Conservation (phyloP, 129 eudicot genomes). For the Calendula officinalis region DNA sequence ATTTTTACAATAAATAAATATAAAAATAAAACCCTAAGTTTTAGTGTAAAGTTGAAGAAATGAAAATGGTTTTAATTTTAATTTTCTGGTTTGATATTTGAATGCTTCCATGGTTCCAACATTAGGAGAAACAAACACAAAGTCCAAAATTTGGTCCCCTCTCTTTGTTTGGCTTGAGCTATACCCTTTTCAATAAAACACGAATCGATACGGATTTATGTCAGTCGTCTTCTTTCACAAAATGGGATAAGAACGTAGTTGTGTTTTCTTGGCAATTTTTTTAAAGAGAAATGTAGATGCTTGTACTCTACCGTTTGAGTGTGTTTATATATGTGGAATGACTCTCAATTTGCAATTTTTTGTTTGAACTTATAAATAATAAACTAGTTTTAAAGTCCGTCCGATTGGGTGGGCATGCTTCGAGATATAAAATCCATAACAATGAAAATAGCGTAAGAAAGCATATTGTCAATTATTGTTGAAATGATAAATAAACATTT, state of each 20-base stretch:
- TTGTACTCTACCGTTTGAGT: too few relatives aligned
- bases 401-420: too few relatives aligned
- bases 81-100: background rate
- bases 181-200: conserved; percentile 15
- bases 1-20: conserved; percentile 3
- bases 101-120: conserved; percentile 35
- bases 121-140: conserved; percentile 26
- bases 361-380: too few relatives aligned
- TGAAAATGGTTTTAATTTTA: background rate
- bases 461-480: too few relatives aligned
- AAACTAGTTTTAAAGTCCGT: too few relatives aligned
- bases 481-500: too few relatives aligned
- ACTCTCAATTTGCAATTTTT: too few relatives aligned
- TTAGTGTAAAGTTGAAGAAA: background rate
- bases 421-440: too few relatives aligned
- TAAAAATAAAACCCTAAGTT: background rate
- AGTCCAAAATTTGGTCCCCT: conserved; percentile 36
- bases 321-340: too few relatives aligned
- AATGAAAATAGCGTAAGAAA: too few relatives aligned
- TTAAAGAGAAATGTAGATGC: background rate
- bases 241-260: conserved; percentile 28
- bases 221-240: conserved; percentile 16
- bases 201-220: conserved; percentile 17
- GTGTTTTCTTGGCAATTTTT: background rate
- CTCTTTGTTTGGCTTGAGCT: background rate